A percentile compares a stretch with the other conserved stretches of the same genome.
These are phyloP conservation scores for Bauhinia variegata DNA, from an alignment of 306 rosid species.

Conservation along the genomic window DNA sequence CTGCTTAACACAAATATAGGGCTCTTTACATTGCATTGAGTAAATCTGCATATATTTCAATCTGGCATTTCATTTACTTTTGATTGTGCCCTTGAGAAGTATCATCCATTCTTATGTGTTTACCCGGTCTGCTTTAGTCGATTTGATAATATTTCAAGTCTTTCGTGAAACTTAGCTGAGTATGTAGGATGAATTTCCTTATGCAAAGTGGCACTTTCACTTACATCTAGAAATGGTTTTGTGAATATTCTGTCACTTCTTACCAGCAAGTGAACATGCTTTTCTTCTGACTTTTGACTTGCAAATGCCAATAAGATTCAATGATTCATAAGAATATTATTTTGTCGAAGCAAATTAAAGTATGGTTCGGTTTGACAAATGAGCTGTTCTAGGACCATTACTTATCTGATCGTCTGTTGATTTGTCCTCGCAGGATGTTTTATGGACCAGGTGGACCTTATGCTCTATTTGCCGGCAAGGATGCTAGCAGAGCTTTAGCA, in stretches of 20 bases:
- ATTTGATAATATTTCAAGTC: background rate
- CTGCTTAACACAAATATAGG: background rate
- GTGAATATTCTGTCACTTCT: background rate
- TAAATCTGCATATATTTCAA: background rate
- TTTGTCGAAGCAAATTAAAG: slow-evolving; percentile 19
- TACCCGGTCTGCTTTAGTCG: background rate
- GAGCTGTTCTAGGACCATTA: too few species aligned
- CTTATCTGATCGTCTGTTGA: slow-evolving; percentile 22
- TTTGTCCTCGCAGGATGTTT: slow-evolving; percentile 66
- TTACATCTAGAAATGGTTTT: background rate
- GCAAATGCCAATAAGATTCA: background rate
- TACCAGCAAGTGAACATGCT: background rate
- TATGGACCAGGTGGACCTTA: slow-evolving; percentile 98
- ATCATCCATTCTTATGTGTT: background rate
- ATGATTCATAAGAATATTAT: background rate
- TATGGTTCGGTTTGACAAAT: background rate
- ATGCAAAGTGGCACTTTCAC: background rate
- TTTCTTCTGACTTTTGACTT: slow-evolving; percentile 8
- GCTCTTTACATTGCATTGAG: background rate
- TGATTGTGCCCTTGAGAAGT: background rate
- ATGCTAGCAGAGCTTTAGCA: slow-evolving; percentile 96
- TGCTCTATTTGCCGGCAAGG: slow-evolving; percentile 95
- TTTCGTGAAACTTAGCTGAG: background rate
- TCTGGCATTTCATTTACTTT: background rate
- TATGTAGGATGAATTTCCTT: too few species aligned